Evolutionary conservation across 2,329 filamentous ascomycete genomes (phyloP).

Genomic region (Allantophomopsis cytisporea): DNA sequence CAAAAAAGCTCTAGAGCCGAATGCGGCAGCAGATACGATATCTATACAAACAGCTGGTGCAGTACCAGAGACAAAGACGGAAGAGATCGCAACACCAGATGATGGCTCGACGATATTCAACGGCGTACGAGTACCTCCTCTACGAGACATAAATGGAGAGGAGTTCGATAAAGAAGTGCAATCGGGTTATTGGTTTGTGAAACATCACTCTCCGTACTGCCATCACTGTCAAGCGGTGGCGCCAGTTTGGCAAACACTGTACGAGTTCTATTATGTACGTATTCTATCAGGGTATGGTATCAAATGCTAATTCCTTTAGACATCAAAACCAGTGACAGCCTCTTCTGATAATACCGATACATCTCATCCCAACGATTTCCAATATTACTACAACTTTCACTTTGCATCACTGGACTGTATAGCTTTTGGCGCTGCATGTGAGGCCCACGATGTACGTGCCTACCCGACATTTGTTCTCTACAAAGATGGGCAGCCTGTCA

Average conservation of each 20-base stretch:
- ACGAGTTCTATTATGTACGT: slow-evolving; percentile 69
- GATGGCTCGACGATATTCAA: slow-evolving; percentile 26
- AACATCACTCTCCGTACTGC: slow-evolving; percentile 35
- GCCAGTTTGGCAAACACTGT: slow-evolving; percentile 79
- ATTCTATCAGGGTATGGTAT: slow-evolving; percentile 7
- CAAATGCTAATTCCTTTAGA: slow-evolving; percentile 30
- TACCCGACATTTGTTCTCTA: slow-evolving; percentile 73
- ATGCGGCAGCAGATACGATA: neutral
- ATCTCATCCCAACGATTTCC: slow-evolving; percentile 29
- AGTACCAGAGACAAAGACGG: neutral
- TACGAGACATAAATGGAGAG: slow-evolving; percentile 26
- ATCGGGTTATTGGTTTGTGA: slow-evolving; percentile 38
- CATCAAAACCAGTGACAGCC: slow-evolving; percentile 52
- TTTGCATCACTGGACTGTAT: slow-evolving; percentile 82
- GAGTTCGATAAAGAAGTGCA: slow-evolving; percentile 28
- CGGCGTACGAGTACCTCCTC: slow-evolving; percentile 29
- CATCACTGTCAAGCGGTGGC: slow-evolving; percentile 38
- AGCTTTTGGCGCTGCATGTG: slow-evolving; percentile 68
- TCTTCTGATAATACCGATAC: slow-evolving; percentile 21
- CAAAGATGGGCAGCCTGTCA: slow-evolving; percentile 59
- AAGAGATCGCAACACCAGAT: neutral
- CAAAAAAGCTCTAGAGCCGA: slow-evolving; percentile 7
- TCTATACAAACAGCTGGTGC: neutral
- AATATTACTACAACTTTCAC: slow-evolving; percentile 70
- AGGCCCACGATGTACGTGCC: slow-evolving; percentile 46